Evolutionary conservation across 345 rosid species (phyloP).

Genomic region (Fremontodendron californicum): DNA sequence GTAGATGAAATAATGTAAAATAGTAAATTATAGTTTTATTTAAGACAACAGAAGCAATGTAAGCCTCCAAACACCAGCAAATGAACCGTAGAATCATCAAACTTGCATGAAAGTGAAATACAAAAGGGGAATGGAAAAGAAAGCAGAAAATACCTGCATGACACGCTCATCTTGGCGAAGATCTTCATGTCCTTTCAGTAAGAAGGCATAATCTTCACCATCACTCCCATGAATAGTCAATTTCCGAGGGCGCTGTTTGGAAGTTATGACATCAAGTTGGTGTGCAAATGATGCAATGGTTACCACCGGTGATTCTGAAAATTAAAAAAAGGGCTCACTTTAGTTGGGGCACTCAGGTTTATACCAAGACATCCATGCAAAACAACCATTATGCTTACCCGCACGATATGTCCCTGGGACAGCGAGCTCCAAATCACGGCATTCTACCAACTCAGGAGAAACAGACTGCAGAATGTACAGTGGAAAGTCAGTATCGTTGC

Average conservation of each 20-base stretch:
- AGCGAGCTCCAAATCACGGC: constrained; percentile 90
- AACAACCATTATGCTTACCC: constrained; percentile 36
- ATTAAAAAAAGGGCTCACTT: neutral
- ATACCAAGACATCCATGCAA: neutral
- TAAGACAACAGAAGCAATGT: neutral
- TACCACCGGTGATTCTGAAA: constrained; percentile 75
- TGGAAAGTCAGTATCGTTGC: constrained; percentile 15
- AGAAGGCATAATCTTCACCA: constrained; percentile 82
- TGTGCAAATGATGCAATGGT: constrained; percentile 85
- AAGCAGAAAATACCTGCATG: constrained; percentile 69
- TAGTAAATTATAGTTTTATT: constrained; percentile 5
- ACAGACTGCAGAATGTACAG: constrained; percentile 56
- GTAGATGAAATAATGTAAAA: neutral
- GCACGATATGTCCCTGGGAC: constrained; percentile 97
- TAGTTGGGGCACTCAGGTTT: neutral
- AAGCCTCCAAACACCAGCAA: neutral
- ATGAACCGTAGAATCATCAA: neutral
- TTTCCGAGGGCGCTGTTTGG: constrained; percentile 90
- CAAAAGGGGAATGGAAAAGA: constrained; percentile 1
- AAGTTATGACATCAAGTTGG: constrained; percentile 83
- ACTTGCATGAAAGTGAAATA: neutral
- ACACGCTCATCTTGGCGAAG: constrained; percentile 97
- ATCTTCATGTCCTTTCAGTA: constrained; percentile 98
- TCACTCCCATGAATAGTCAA: constrained; percentile 92
- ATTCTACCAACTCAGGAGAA: constrained; percentile 89